phyloP scores from a whole-genome alignment of 2,329 filamentous ascomycete species.

The Calonectria multiphialidica region DNA sequence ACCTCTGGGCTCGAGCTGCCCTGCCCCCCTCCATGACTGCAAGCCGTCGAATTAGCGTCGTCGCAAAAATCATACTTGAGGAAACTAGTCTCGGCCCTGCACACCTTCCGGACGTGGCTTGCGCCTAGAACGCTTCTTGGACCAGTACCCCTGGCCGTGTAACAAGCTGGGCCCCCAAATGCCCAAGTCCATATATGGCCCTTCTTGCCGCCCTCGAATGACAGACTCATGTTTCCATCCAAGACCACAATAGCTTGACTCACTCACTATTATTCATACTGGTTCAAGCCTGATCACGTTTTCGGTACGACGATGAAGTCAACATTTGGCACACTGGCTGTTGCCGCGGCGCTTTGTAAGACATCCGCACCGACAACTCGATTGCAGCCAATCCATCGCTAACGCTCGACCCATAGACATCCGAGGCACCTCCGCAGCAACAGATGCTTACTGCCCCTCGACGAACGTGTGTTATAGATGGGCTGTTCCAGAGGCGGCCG shows the following conservation, averaged over 20 bases:
- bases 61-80: not conserved
- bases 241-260: not conserved
- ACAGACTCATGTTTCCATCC: not conserved
- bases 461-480: conserved; percentile 66
- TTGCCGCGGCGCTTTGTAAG: conserved; percentile 35
- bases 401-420: conserved; percentile 32
- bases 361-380: not conserved
- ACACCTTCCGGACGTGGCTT: conserved; percentile 26
- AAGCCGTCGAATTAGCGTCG: conserved; percentile 11
- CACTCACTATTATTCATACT: not conserved
- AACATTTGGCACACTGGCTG: conserved; percentile 27
- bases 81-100: conserved; percentile 16
- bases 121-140: conserved; percentile 23
- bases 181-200: conserved; percentile 16
- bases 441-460: conserved; percentile 55
- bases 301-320: conserved; percentile 35
- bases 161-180: not conserved
- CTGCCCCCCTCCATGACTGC: not conserved
- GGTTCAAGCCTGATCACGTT: not conserved
- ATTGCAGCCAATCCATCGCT: not conserved
- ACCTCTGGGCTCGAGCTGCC: conserved; percentile 5
- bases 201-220: not conserved
- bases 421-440: conserved; percentile 37
- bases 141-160: conserved; percentile 15
- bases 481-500: conserved; percentile 64